Evolutionary conservation across 192 early-diverging fungal genomes (phyloP), one percentile per base, ranked within the genome.

Genomic region (Polychytrium aggregatum): DNA sequence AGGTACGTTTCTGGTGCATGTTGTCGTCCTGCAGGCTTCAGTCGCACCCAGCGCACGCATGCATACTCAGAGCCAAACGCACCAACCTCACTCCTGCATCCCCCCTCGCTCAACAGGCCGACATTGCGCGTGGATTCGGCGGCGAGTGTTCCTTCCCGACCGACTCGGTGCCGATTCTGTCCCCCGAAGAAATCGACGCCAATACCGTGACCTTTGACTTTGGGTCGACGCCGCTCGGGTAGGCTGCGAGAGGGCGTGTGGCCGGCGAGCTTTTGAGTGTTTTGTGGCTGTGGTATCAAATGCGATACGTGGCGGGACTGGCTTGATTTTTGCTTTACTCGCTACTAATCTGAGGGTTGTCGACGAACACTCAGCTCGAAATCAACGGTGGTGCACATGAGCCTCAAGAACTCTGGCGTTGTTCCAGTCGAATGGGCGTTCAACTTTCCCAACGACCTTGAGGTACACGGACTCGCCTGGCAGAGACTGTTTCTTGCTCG

Each of bases 371-470:
- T 16, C 26, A 58, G 56, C 22, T 54, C 58, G 47, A 37, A 47
- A 20, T 50, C 68, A 30, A 61, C 51, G 0, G 52, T 57, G 13
- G 45, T 72, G 36, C 55, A 70, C 34, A 26, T 78, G 27, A 62
- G 52, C 39, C 44, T 78, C 5, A 66, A 60, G 31, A 78, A 78
- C 47, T 52, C 57, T 24, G 72, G 75, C 7, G 75, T 78, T 20
- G 75, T 78, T 0, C 62, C 72, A 16, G 72, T 78, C 2, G 75
- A 76, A 26, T 78, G 75, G 75, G 57, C 58, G 10, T 75, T 57
- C 40, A 52, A 61, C 28, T 78, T 78, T 42, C 75, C 70, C 0
- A 73, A 76, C 47, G 75, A 78, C 53, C 52, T 72, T 9, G 67
- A 68, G 34, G 60, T 56, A 37, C 7, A n/a, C n/a, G n/a, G n/a